Conservation (phyloP, 257 asterid genomes). For the Knoxia roxburghii region DNA sequence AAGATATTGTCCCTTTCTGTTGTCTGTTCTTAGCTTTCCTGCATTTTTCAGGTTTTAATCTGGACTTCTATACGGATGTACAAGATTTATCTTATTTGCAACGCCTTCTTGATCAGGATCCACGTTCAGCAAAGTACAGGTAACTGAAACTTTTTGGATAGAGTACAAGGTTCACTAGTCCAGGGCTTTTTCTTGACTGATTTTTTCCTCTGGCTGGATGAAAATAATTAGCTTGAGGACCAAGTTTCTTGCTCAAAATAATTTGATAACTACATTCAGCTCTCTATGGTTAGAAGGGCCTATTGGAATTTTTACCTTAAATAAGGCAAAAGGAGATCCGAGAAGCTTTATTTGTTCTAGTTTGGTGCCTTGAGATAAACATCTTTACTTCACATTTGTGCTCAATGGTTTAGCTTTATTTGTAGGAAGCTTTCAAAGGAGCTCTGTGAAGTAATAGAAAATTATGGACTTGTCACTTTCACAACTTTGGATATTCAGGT, state of each 20-base stretch:
- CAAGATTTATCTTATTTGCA: conserved; percentile 84
- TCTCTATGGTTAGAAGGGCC: background rate
- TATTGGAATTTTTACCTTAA: background rate
- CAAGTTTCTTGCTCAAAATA: background rate
- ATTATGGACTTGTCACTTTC: conserved; percentile 66
- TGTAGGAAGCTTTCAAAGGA: conserved; percentile 91
- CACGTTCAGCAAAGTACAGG: conserved; percentile 84
- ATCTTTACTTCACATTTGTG: background rate
- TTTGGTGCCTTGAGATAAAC: too few species aligned
- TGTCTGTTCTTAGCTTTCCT: conserved; percentile 12
- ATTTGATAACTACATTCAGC: background rate
- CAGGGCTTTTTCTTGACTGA: background rate
- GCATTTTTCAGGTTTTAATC: conserved; percentile 79
- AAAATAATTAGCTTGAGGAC: background rate
- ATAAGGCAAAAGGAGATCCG: background rate
- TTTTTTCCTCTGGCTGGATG: background rate
- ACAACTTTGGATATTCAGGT: conserved; percentile 93
- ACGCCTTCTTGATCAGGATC: conserved; percentile 78
- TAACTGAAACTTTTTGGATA: conserved; percentile 16
- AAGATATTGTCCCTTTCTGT: conserved; percentile 7
- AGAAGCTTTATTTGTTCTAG: too few species aligned
- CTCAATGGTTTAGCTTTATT: background rate
- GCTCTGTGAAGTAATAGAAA: conserved; percentile 86
- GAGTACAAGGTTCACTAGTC: background rate
- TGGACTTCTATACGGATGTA: conserved; percentile 95